Conservation (phyloP, 768 basidiomycete genomes). For the Coprinopsis cinerea region DNA sequence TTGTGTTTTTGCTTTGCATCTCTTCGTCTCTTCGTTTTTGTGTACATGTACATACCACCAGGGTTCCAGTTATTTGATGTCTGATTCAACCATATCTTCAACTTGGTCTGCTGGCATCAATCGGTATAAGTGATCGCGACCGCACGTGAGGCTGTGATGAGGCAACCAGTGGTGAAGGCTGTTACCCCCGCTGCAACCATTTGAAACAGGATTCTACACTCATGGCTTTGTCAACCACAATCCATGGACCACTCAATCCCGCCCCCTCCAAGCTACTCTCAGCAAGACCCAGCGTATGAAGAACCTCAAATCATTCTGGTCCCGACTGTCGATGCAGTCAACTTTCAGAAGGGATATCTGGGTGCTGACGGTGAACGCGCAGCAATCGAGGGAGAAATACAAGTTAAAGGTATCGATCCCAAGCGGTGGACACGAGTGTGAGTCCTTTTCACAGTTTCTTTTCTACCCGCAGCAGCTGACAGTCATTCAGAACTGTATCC, state of each 20-base stretch:
- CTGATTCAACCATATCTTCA: too few relatives aligned
- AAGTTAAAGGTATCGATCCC: slow-evolving; percentile 65
- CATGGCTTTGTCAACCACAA: slow-evolving; percentile 7
- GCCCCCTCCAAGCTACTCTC: slow-evolving; percentile 61
- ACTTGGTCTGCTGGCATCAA: too few relatives aligned
- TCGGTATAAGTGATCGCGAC: too few relatives aligned
- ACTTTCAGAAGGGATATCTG: slow-evolving; percentile 83
- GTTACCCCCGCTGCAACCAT: too few relatives aligned
- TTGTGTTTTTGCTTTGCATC: too few relatives aligned
- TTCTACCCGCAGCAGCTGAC: slow-evolving; percentile 1
- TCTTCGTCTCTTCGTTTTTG: too few relatives aligned
- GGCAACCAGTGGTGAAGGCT: too few relatives aligned
- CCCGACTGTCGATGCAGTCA: slow-evolving; percentile 61
- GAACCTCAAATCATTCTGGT: slow-evolving; percentile 69
- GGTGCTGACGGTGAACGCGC: slow-evolving; percentile 81
- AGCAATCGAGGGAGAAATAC: slow-evolving; percentile 82
- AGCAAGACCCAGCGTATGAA: slow-evolving; percentile 31
- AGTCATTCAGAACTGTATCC: slow-evolving; percentile 48
- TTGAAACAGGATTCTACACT: too few relatives aligned
- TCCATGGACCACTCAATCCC: slow-evolving; percentile 35
- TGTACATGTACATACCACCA: too few relatives aligned
- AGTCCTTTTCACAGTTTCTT: slow-evolving; percentile 28
- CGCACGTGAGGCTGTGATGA: too few relatives aligned
- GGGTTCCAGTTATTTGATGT: too few relatives aligned
- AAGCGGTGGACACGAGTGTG: slow-evolving; percentile 65